Percentiles rank a stretch among this genome's conserved stretches.
phyloP scores from a whole-genome alignment of 139 green algal genomes.

The Chlamydomonas urium region DNA sequence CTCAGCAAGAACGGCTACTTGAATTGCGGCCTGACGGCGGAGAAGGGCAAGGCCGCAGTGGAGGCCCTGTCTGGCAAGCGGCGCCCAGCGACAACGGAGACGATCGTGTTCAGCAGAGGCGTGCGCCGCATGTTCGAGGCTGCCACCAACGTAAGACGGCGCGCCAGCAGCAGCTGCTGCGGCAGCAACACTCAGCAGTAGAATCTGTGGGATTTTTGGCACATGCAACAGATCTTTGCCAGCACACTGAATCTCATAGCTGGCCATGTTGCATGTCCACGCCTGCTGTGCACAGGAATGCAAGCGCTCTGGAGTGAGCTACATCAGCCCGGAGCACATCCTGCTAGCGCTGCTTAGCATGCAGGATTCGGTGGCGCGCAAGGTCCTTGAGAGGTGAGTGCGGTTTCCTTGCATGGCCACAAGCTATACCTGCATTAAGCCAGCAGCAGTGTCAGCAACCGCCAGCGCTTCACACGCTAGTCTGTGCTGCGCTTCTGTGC shows the following conservation, averaged over 20 bases:
- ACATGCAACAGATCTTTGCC: too few relatives aligned
- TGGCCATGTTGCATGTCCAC: too few relatives aligned
- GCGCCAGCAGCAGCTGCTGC: too few relatives aligned
- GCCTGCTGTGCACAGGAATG: constrained; percentile 65
- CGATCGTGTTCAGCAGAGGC: constrained; percentile 70
- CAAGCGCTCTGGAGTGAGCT: constrained; percentile 68
- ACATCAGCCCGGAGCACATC: constrained; percentile 91
- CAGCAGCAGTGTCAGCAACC: too few relatives aligned
- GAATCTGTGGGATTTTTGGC: too few relatives aligned
- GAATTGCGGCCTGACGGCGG: constrained; percentile 58
- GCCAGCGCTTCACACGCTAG: neutral
- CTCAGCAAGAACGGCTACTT: constrained; percentile 62
- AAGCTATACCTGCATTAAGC: neutral
- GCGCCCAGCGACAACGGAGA: constrained; percentile 32
- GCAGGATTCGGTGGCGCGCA: constrained; percentile 28
- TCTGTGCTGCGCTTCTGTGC: too few relatives aligned
- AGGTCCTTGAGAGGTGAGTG: constrained; percentile 48
- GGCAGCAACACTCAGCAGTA: too few relatives aligned
- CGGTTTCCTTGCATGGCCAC: neutral
- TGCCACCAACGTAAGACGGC: constrained; percentile 66
- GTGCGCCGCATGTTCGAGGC: constrained; percentile 79
- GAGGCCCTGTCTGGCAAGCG: constrained; percentile 35
- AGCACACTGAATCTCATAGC: too few relatives aligned
- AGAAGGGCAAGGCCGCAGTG: constrained; percentile 35
- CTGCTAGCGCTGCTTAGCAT: constrained; percentile 69